Percentiles rank a stretch among this genome's conserved stretches.
phyloP scores from a whole-genome alignment of 306 rosid genomes.

The Dalbergia cochinchinensis region DNA sequence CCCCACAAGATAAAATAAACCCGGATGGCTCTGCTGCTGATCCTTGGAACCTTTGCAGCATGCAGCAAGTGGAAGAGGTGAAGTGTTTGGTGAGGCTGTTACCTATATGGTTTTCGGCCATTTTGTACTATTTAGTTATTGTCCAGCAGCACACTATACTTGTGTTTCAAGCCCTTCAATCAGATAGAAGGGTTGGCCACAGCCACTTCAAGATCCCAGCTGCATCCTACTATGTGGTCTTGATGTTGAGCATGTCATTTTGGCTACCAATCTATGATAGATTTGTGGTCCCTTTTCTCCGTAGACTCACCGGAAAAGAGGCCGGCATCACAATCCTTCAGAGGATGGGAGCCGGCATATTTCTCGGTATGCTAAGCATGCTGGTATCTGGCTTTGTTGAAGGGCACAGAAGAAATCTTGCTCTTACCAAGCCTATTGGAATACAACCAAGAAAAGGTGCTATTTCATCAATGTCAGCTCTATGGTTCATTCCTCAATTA shows the following conservation, averaged over 20 bases:
- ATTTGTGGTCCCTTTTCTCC: conserved; percentile 66
- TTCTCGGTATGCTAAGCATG: conserved; percentile 56
- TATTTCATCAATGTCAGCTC: conserved; percentile 78
- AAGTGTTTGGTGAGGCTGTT: conserved; percentile 76
- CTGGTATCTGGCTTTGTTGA: conserved; percentile 70
- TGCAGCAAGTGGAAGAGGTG: conserved; percentile 92
- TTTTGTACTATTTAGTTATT: conserved; percentile 49
- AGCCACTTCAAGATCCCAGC: conserved; percentile 69
- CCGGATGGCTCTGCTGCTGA: conserved; percentile 75
- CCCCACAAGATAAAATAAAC: conserved; percentile 57
- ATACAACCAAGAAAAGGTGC: conserved; percentile 70
- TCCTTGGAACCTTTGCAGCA: conserved; percentile 83
- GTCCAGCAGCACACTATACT: conserved; percentile 66
- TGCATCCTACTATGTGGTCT: conserved; percentile 67
- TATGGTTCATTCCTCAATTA: conserved; percentile 81
- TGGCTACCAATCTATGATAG: conserved; percentile 79
- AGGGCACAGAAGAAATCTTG: conserved; percentile 57
- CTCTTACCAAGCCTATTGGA: conserved; percentile 64
- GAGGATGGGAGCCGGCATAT: conserved; percentile 76
- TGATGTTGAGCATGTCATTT: conserved; percentile 71
- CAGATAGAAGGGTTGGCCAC: conserved; percentile 62
- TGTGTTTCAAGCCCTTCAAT: conserved; percentile 91
- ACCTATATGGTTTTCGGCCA: conserved; percentile 72
- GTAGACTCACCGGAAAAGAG: conserved; percentile 60
- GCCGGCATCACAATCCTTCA: conserved; percentile 84